phyloP scores from a whole-genome alignment of 768 basidiomycete species.

The Floccularia luteovirens region DNA sequence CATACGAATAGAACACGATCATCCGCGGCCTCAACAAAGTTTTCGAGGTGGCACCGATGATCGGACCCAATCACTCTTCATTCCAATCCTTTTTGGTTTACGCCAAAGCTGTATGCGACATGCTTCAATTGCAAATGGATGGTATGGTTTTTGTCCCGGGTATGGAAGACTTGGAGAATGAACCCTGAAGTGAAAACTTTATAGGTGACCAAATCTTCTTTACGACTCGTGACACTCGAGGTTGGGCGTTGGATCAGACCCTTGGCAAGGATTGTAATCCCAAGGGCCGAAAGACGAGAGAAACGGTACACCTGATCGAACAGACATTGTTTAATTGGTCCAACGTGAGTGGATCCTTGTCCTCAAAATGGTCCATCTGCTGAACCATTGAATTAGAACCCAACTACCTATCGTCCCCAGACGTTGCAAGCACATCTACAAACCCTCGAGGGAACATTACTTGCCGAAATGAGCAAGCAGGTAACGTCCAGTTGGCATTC shows the following conservation, averaged over 20 bases:
- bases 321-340: background rate
- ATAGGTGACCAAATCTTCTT: constrained; percentile 19
- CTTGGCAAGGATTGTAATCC: constrained; percentile 8
- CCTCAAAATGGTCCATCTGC: background rate
- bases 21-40: constrained; percentile 18
- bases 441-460: background rate
- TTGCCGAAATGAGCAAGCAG: constrained; percentile 8
- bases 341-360: constrained; percentile 3
- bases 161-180: no score
- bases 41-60: constrained; percentile 10
- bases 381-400: background rate
- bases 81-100: constrained; percentile 16
- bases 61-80: constrained; percentile 6
- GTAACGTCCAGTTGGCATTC: constrained; percentile 1
- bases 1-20: constrained; percentile 14
- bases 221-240: constrained; percentile 5
- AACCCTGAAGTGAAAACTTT: background rate
- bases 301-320: constrained; percentile 4
- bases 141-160: constrained; percentile 10
- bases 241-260: constrained; percentile 7
- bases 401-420: background rate
- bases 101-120: constrained; percentile 12
- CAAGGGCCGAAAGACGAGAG: constrained; percentile 1
- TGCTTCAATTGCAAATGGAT: constrained; percentile 14
- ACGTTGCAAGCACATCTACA: background rate